phyloP scores from a whole-genome alignment of 176 grass and related monocot species.

The Phragmites australis region DNA sequence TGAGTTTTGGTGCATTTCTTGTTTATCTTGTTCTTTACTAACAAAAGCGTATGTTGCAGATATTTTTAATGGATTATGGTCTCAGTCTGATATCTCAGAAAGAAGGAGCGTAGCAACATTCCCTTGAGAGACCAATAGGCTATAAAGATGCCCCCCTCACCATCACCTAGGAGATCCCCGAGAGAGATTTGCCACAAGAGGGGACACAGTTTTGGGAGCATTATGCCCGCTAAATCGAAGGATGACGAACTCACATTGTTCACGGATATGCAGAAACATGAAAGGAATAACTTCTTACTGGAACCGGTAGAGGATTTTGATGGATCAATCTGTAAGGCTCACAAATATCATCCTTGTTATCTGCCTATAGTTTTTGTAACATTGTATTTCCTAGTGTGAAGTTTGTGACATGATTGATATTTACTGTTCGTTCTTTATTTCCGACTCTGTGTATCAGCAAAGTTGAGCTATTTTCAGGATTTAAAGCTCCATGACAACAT shows the following conservation, averaged over 20 bases:
- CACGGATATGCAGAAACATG: constrained; percentile 69
- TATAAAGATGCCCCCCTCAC: constrained; percentile 74
- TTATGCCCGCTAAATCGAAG: constrained; percentile 53
- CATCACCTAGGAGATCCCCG: constrained; percentile 55
- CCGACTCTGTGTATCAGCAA: constrained; percentile 54
- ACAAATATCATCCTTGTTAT: constrained; percentile 11
- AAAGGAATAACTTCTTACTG: constrained; percentile 81
- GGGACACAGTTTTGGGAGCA: constrained; percentile 63
- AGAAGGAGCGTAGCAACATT: constrained; percentile 36
- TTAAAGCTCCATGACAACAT: constrained; percentile 61
- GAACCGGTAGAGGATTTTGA: constrained; percentile 77
- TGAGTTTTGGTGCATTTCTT: constrained; percentile 7
- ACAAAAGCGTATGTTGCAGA: constrained; percentile 28
- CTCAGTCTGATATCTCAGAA: constrained; percentile 32
- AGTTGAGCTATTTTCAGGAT: constrained; percentile 71
- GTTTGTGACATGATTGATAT: constrained; percentile 47
- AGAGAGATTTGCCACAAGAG: constrained; percentile 59
- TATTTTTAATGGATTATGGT: constrained; percentile 31
- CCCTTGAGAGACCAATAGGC: constrained; percentile 14
- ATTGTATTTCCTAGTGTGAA: constrained; percentile 44
- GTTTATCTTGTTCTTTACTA: not conserved
- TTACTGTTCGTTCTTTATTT: constrained; percentile 43
- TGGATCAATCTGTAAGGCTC: constrained; percentile 73
- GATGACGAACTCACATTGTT: constrained; percentile 85
- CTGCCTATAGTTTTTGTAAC: constrained; percentile 16